These are phyloP conservation scores for Vitis rotundifolia DNA, from an alignment of 164 flowering plant species.

Conservation along the genomic window DNA sequence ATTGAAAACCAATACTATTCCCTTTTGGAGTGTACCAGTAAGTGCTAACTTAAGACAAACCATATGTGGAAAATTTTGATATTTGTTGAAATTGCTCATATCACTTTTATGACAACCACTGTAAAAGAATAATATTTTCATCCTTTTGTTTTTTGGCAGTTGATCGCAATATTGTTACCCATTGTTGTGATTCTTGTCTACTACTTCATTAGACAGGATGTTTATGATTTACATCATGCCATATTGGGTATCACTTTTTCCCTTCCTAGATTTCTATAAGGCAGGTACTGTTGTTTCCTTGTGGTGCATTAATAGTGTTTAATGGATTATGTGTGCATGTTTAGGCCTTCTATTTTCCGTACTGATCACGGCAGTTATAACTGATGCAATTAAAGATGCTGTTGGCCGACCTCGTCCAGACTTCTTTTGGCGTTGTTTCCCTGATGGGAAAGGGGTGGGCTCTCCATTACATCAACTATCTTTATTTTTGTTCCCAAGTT, in stretches of 20 bases:
- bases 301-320: neutral
- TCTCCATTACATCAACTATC: neutral
- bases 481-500: neutral
- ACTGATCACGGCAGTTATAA: constrained; percentile 67
- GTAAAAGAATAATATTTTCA: constrained; percentile 4
- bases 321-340: constrained; percentile 6
- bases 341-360: constrained; percentile 74
- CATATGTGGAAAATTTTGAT: neutral
- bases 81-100: neutral
- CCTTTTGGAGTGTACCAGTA: constrained; percentile 83
- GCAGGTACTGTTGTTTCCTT: neutral
- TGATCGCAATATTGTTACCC: constrained; percentile 60
- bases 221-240: constrained; percentile 66
- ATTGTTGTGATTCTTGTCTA: constrained; percentile 36
- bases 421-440: constrained; percentile 81
- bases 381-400: constrained; percentile 78
- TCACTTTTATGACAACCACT: neutral
- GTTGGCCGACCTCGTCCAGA: constrained; percentile 80
- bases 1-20: constrained; percentile 63
- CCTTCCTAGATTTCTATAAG: neutral
- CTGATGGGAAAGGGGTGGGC: constrained; percentile 69
- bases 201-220: constrained; percentile 50
- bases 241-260: constrained; percentile 39
- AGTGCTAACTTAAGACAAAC: constrained; percentile 1
- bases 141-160: constrained; percentile 29